Evolutionary conservation across 305 asterid genomes (phyloP).

Genomic region (Lippia alba): DNA sequence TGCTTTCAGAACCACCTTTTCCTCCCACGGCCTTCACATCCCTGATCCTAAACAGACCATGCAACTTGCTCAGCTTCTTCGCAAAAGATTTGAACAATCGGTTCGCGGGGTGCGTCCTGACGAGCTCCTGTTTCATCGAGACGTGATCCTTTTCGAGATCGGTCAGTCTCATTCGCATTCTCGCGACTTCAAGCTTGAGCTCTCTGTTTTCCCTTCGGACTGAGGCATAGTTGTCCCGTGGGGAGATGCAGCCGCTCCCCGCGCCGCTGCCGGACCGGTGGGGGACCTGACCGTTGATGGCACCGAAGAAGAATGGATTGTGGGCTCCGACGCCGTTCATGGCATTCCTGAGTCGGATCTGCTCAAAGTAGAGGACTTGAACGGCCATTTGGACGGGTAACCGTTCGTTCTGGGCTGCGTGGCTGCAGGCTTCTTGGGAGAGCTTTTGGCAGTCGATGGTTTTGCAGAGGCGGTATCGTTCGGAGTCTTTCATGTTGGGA

Average conservation of each 20-base stretch:
- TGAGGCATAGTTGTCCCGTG: slow-evolving; percentile 93
- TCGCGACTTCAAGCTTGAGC: slow-evolving; percentile 89
- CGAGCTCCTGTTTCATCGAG: slow-evolving; percentile 90
- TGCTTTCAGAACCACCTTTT: slow-evolving; percentile 56
- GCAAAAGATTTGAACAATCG: slow-evolving; percentile 77
- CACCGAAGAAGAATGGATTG: slow-evolving; percentile 72
- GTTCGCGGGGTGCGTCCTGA: slow-evolving; percentile 70
- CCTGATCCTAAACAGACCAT: slow-evolving; percentile 58
- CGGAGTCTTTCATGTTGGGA: slow-evolving; percentile 85
- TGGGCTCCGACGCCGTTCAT: slow-evolving; percentile 79
- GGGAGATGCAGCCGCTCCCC: slow-evolving; percentile 93
- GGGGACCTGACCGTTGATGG: slow-evolving; percentile 62
- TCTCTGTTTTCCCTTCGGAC: slow-evolving; percentile 92
- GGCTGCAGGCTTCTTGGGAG: slow-evolving; percentile 96
- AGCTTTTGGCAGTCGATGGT: slow-evolving; percentile 86
- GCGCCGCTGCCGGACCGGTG: slow-evolving; percentile 85
- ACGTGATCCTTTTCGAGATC: slow-evolving; percentile 95
- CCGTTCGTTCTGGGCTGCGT: slow-evolving; percentile 95
- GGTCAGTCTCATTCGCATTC: slow-evolving; percentile 97
- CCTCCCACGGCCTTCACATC: slow-evolving; percentile 56
- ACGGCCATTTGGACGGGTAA: slow-evolving; percentile 94
- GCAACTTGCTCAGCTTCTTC: slow-evolving; percentile 68
- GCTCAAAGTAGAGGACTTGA: slow-evolving; percentile 91
- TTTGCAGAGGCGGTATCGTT: slow-evolving; percentile 83
- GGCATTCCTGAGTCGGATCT: slow-evolving; percentile 83